These are phyloP conservation scores for Odonthalia washingtoniensis DNA, from an alignment of 31 red algal genomes.

Conservation along the genomic window DNA sequence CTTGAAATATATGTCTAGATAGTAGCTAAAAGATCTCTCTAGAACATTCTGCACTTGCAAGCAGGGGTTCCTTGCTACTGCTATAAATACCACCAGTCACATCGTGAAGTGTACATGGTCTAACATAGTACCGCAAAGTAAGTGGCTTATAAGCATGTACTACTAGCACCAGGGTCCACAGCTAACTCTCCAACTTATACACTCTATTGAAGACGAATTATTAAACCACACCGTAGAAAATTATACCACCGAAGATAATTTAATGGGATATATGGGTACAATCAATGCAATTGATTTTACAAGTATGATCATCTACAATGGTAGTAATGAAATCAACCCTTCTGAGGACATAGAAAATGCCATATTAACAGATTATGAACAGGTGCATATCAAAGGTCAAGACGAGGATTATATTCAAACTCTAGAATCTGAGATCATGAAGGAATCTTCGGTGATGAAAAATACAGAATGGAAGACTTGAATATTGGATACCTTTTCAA, in stretches of 20 bases:
- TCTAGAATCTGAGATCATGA: not conserved
- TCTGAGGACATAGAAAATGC: not conserved
- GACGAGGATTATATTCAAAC: not conserved
- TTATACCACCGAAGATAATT: not conserved
- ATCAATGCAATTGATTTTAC: no score
- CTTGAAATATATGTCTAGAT: not conserved
- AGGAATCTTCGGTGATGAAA: not conserved
- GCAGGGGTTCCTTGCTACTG: not conserved
- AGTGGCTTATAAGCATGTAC: not conserved
- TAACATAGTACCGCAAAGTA: not conserved
- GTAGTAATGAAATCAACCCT: not conserved
- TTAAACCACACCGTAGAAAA: not conserved
- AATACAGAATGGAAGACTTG: not conserved
- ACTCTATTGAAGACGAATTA: not conserved
- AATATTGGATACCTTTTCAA: not conserved
- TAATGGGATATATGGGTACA: not conserved
- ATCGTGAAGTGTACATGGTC: not conserved
- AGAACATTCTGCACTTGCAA: not conserved
- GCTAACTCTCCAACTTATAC: not conserved
- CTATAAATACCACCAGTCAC: not conserved
- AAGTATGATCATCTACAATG: not conserved
- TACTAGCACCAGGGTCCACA: not conserved
- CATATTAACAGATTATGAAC: not conserved
- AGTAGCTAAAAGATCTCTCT: not conserved
- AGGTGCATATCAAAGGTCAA: not conserved